Evolutionary conservation across 176 grass and related monocot genomes (phyloP).

Genomic region (Areca catechu): DNA sequence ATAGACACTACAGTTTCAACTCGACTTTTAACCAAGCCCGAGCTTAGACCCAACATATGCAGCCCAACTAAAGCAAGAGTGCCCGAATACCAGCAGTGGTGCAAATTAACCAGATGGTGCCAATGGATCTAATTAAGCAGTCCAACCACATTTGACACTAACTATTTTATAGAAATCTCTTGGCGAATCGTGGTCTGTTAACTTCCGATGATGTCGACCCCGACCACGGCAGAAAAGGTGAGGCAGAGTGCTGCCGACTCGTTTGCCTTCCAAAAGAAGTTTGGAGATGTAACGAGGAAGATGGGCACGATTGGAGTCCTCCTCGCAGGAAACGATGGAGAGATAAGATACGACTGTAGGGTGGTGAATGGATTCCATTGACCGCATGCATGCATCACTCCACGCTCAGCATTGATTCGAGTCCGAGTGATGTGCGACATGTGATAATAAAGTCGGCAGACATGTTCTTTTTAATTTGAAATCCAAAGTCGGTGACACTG

Average conservation of each 20-base stretch:
- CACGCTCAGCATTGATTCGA: too few species aligned
- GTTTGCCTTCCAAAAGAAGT: constrained; percentile 48
- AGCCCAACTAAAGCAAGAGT: background rate
- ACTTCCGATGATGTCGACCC: constrained; percentile 53
- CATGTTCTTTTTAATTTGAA: too few species aligned
- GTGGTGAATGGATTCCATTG: constrained; percentile 22
- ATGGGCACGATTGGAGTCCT: constrained; percentile 59
- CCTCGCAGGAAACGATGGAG: constrained; percentile 47
- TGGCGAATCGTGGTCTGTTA: constrained; percentile 64
- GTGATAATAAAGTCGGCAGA: too few species aligned
- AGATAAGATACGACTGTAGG: constrained; percentile 68
- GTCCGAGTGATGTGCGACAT: too few species aligned
- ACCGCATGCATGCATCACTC: too few species aligned
- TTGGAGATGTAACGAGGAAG: constrained; percentile 62
- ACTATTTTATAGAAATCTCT: constrained; percentile 59
- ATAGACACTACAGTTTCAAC: constrained; percentile 27
- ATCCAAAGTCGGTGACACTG: too few species aligned
- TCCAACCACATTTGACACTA: constrained; percentile 62
- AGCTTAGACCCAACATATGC: background rate
- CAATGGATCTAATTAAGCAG: constrained; percentile 63
- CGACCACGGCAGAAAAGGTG: constrained; percentile 46
- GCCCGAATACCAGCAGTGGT: background rate
- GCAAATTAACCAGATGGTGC: constrained; percentile 18
- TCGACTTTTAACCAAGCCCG: constrained; percentile 35
- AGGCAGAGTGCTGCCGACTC: constrained; percentile 52